Percentiles rank a stretch among this genome's conserved stretches.
Conservation (phyloP, 805 yeast species). For the Cyberlindnera xishuangbannaensis region DNA sequence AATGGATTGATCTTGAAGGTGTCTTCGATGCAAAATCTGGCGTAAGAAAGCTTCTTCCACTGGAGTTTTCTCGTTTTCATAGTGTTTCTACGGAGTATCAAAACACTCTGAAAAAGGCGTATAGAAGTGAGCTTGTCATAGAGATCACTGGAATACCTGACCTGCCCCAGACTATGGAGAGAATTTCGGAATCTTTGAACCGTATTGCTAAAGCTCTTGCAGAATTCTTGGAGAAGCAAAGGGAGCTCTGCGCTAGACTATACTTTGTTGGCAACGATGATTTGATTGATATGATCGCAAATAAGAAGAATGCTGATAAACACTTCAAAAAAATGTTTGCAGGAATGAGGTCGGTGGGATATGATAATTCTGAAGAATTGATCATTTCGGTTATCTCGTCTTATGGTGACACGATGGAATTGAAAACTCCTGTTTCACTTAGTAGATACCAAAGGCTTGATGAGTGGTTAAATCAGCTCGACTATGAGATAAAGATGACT, state of each 20-base stretch:
- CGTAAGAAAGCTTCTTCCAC: constrained; percentile 56
- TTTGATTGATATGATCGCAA: constrained; percentile 74
- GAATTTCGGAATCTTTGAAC: constrained; percentile 48
- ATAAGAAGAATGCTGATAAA: constrained; percentile 47
- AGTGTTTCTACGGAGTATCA: constrained; percentile 57
- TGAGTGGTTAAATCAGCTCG: constrained; percentile 61
- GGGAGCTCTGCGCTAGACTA: constrained; percentile 73
- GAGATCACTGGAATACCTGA: constrained; percentile 51
- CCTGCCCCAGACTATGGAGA: constrained; percentile 39
- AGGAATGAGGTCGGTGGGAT: constrained; percentile 45
- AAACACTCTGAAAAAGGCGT: constrained; percentile 42
- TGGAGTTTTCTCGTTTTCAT: constrained; percentile 62
- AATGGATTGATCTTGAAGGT: constrained; percentile 83
- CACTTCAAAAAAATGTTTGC: constrained; percentile 69
- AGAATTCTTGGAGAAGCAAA: constrained; percentile 74
- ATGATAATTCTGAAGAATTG: constrained; percentile 27
- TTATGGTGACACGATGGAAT: constrained; percentile 53
- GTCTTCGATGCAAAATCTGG: constrained; percentile 59
- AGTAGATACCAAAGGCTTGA: constrained; percentile 37
- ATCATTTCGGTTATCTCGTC: constrained; percentile 51
- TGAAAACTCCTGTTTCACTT: constrained; percentile 40
- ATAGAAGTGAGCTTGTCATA: constrained; percentile 43
- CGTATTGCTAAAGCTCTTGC: constrained; percentile 60
- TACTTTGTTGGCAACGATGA: constrained; percentile 91
- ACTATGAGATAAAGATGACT: constrained; percentile 43